phyloP scores from a whole-genome alignment of 495 filamentous ascomycete species.

The Aspergillus asperescens region DNA sequence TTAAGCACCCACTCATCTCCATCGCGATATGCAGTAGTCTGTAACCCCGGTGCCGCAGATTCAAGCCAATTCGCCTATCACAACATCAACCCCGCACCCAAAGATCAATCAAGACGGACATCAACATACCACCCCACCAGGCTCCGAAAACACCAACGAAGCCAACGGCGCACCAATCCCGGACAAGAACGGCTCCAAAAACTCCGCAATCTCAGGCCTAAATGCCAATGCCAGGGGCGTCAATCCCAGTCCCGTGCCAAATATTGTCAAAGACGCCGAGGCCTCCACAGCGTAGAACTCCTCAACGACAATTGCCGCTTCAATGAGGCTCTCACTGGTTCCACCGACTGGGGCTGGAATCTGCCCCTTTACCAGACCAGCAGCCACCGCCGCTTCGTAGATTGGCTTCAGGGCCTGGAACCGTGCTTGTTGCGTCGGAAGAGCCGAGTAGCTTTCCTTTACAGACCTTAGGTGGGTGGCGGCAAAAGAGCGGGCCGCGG shows the following conservation, averaged over 20 bases:
- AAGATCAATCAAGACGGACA: not conserved
- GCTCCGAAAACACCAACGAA: conserved; percentile 10
- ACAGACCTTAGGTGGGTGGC: not conserved
- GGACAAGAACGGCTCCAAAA: conserved; percentile 8
- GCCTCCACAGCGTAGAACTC: conserved; percentile 16
- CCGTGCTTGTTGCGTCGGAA: conserved; percentile 3
- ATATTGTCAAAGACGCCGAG: conserved; percentile 10
- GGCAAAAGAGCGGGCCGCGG: conserved; percentile 4
- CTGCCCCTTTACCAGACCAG: conserved; percentile 8
- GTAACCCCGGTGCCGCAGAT: conserved; percentile 9
- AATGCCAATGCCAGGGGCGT: conserved; percentile 10
- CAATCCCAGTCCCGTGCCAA: conserved; percentile 11
- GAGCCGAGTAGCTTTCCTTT: not conserved
- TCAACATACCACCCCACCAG: conserved; percentile 6
- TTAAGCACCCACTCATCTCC: conserved; percentile 14
- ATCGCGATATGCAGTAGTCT: conserved; percentile 7
- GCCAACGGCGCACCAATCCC: conserved; percentile 9
- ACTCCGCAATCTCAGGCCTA: not conserved
- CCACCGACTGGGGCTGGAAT: conserved; percentile 6
- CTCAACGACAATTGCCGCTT: conserved; percentile 9
- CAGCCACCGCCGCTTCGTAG: conserved; percentile 7
- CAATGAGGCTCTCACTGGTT: conserved; percentile 1
- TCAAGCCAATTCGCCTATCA: conserved; percentile 15
- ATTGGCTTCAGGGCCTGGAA: conserved; percentile 7
- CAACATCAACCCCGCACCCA: not conserved